Conservation (phyloP, 1,139 yeast genomes). For the Candida tetrigidarum region DNA sequence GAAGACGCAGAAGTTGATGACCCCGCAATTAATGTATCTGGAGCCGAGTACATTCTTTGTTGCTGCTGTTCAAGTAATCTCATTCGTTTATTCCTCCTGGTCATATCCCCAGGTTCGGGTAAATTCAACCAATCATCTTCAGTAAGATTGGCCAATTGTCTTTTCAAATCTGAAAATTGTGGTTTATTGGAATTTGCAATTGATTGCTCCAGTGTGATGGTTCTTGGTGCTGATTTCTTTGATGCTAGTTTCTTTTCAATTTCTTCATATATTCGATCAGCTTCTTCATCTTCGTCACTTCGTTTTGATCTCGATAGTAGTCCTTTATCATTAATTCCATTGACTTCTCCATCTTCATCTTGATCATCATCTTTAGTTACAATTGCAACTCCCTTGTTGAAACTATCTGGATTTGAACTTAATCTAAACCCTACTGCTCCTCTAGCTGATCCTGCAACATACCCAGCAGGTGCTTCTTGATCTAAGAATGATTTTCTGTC, state of each 20-base stretch:
- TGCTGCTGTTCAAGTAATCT: constrained; percentile 66
- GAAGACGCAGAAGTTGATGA: constrained; percentile 17
- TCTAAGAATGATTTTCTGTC: constrained; percentile 70
- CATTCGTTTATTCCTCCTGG: constrained; percentile 75
- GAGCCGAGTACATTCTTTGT: constrained; percentile 79
- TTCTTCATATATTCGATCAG: constrained; percentile 67
- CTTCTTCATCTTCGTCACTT: constrained; percentile 72
- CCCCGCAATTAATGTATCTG: constrained; percentile 64
- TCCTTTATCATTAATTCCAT: constrained; percentile 25
- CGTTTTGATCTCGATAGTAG: constrained; percentile 24
- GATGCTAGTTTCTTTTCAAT: constrained; percentile 61
- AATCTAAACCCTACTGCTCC: constrained; percentile 96
- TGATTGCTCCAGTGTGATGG: neutral
- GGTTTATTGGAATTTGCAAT: constrained; percentile 13
- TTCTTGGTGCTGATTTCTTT: constrained; percentile 24
- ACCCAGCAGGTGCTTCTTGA: constrained; percentile 88
- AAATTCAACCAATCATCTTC: constrained; percentile 78
- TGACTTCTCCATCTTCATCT: constrained; percentile 18
- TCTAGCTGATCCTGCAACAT: constrained; percentile 90
- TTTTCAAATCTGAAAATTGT: constrained; percentile 55
- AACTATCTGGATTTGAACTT: constrained; percentile 66
- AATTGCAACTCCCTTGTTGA: constrained; percentile 45
- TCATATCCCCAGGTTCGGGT: constrained; percentile 91
- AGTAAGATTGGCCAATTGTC: constrained; percentile 60
- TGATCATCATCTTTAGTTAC: constrained; percentile 34